Base-by-base conservation (phyloP, 2,329 filamentous ascomycete species). In the Aureobasidium sp. region DNA sequence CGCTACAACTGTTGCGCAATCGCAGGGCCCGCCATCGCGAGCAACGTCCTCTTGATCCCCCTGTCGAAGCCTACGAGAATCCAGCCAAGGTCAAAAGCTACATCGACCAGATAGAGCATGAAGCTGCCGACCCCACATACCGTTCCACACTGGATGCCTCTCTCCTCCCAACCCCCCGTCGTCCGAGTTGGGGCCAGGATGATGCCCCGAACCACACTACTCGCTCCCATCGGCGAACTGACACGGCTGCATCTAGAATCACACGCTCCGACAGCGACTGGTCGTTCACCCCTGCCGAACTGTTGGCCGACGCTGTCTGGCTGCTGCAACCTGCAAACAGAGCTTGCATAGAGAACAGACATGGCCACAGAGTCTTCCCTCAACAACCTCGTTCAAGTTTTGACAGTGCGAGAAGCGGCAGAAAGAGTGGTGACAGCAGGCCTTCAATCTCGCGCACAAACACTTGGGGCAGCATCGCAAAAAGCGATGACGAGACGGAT, bases 231-330 rank as follows among this genome's bases (percentile, higher is more conserved):
- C 65, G 66, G 5, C 64, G 70, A 73, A 76, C 63, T 43, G 74
- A 75, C 19, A 75, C 75, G 13, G 74, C 72, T 49, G 73, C 69
- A 33, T 76, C 78, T 13, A 90, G 90, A 63, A 77, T 83, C 3
- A 84, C 85, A 60, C 83, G 90, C 51, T 86, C 88, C 0, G 84
- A 89, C 62, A 84, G 91, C 25, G 91, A 95, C 69, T 97, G 94
- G 94, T 81, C 84, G 40, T 84, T 92, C 19, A 84, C 88, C 46
- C 89, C 93, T 0, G 86, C 89, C 60, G 92, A 97, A 70, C 81
- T 96, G 72, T 77, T 97, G 49, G 92, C 92, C 4, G 94, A 99
- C 75, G 81, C 88, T 1, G 90, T 92, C 68, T 99, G 94, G 94
- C 76, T 95, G 23, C 90, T 96, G 70, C 85, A 92, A 67, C 84